Evolutionary conservation across 2,329 filamentous ascomycete species (phyloP).

Genomic region (Macrophomina pseudophaseolina): DNA sequence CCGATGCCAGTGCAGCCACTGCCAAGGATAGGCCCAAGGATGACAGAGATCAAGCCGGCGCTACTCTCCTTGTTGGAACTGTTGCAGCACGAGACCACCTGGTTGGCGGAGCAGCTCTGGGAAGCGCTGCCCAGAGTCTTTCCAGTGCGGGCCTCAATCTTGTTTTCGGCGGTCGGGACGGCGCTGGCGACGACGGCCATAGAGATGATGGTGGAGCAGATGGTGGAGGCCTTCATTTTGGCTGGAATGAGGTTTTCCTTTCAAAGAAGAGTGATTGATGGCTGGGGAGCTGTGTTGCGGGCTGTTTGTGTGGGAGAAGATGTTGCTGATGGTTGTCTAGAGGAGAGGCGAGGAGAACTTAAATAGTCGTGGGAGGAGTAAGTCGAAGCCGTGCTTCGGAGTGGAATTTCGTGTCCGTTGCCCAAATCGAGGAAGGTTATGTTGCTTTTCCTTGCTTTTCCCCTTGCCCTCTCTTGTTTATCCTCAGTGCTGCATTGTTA

Average conservation of each 20-base stretch:
- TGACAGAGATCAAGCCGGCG: constrained; percentile 27
- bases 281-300: constrained; percentile 4
- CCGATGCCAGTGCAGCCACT: constrained; percentile 23
- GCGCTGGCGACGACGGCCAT: constrained; percentile 28
- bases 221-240: constrained; percentile 31
- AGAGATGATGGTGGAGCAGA: constrained; percentile 27
- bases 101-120: constrained; percentile 27
- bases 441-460: background rate
- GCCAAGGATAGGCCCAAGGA: constrained; percentile 24
- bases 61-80: constrained; percentile 21
- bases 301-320: constrained; percentile 13
- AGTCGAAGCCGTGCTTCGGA: background rate
- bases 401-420: background rate
- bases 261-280: background rate
- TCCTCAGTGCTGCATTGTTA: background rate
- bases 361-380: constrained; percentile 13
- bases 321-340: constrained; percentile 26
- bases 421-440: background rate
- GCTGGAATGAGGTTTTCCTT: constrained; percentile 3
- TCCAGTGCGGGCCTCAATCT: constrained; percentile 17
- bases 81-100: constrained; percentile 32
- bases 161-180: constrained; percentile 9
- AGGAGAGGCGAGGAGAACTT: constrained; percentile 15
- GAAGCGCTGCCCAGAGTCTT: constrained; percentile 21
- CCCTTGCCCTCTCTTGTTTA: background rate